Evolutionary conservation across 371 early-diverging fungal species (phyloP), one percentile per base, ranked within the genome.

Genomic region (Haplosporangium sp.): DNA sequence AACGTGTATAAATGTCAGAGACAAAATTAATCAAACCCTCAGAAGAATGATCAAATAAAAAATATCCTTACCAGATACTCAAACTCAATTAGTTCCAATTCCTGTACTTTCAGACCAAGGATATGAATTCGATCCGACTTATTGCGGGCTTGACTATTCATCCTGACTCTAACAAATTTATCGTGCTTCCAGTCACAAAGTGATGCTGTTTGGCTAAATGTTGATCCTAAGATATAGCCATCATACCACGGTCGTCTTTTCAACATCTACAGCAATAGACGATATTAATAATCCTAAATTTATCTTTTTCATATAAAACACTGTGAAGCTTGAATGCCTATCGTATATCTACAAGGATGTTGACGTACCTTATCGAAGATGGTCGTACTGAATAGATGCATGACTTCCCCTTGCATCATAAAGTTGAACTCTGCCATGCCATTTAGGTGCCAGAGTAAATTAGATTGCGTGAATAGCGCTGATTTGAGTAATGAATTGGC

Each of bases 361-460:
- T 2, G 9, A 38, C 64, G 1, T 64, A 79, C 71, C 74, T 74
- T 79, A 20, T 19, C 20, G 34, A 71, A 74, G 4, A 81, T 56
- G 35, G 13, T 64, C 1, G 62, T 57, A 19, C 71, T 61, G 48
- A 74, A 81, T 4, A 56, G 53, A 42, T 81, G 71, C 81, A 81
- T 81, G 5, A 65, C 68, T 13, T 69, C 72, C 17, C 81, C 81
- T 37, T 81, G 71, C 74, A 81, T 68, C 81, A 81, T 81, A 20
- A 81, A 74, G 48, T 74, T 74, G 39, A 81, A 81, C 37, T 74
- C 74, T 8, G 55, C 57, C 75, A 81, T 81, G 13, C 81, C 81
- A 13, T 45, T 63, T 42, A 81, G 27, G 60, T 81, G 81, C 81
- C 81, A 81, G 37, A 64, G 7, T 38, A 81, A 50, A 27, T 45